Conservation (phyloP, 345 rosid species). For the Corymbia maculata region DNA sequence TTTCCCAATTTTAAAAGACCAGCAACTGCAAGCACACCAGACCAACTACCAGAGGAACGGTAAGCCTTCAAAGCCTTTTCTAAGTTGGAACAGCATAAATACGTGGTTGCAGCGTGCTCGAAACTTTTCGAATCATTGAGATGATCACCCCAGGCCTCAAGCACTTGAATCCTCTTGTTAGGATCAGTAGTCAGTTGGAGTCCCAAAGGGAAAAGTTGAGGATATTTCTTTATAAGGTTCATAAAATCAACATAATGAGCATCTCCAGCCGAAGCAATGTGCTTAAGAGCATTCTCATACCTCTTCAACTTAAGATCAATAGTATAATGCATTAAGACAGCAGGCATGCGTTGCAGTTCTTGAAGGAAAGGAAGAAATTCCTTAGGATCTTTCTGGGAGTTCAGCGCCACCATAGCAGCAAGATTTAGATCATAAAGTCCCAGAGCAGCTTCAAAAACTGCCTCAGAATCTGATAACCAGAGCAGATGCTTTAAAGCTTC, state of each 20-base stretch:
- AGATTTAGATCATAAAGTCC: constrained; percentile 96
- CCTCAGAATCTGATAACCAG: constrained; percentile 93
- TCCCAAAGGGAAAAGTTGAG: constrained; percentile 74
- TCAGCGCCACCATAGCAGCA: constrained; percentile 95
- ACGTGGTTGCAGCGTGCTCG: constrained; percentile 83
- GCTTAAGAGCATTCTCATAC: constrained; percentile 82
- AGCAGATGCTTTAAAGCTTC: constrained; percentile 90
- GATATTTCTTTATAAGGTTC: constrained; percentile 69
- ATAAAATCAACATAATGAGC: constrained; percentile 53
- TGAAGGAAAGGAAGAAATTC: constrained; percentile 96
- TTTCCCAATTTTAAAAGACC: constrained; percentile 69
- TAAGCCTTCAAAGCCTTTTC: constrained; percentile 87
- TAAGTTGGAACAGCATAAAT: constrained; percentile 62
- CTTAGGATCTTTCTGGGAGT: constrained; percentile 94
- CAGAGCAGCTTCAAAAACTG: constrained; percentile 86
- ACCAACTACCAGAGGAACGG: constrained; percentile 84
- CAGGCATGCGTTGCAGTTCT: constrained; percentile 63
- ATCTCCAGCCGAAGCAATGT: constrained; percentile 79
- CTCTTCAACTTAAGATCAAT: constrained; percentile 75
- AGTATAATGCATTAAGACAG: constrained; percentile 64
- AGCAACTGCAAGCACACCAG: constrained; percentile 78
- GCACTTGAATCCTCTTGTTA: constrained; percentile 44
- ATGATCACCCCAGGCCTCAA: constrained; percentile 94
- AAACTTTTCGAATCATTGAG: constrained; percentile 63
- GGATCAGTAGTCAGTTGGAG: constrained; percentile 62